Percentiles rank a stretch among this genome's conserved stretches.
These are phyloP conservation scores for Cinnamomum chago DNA, from an alignment of 164 flowering plant genomes.

Conservation along the genomic window DNA sequence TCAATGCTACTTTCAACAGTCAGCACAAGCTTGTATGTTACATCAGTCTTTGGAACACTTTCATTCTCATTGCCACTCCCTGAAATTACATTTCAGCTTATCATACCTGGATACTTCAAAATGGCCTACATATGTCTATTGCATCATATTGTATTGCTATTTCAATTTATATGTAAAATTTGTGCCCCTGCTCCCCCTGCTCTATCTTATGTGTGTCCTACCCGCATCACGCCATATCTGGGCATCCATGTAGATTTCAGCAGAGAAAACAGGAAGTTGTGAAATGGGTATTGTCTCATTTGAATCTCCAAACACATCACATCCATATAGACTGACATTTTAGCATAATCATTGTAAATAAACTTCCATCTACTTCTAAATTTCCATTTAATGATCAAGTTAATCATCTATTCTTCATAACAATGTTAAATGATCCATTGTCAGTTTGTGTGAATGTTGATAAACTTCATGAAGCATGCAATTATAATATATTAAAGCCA, in stretches of 20 bases:
- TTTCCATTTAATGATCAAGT: background rate
- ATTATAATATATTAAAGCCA: background rate
- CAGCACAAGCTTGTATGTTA: background rate
- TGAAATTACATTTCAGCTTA: too few relatives aligned
- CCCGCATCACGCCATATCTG: too few relatives aligned
- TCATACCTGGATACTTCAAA: too few relatives aligned
- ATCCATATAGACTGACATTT: background rate
- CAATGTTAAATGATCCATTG: background rate
- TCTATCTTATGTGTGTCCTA: too few relatives aligned
- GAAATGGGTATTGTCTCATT: background rate
- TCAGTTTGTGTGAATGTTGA: background rate
- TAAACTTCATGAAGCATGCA: background rate
- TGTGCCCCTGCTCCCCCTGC: too few relatives aligned
- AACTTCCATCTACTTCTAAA: slow-evolving; percentile 1
- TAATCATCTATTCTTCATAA: background rate
- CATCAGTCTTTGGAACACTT: background rate
- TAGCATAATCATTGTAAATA: background rate
- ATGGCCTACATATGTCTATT: too few relatives aligned
- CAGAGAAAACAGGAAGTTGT: too few relatives aligned
- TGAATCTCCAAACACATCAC: background rate
- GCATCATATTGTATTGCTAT: too few relatives aligned
- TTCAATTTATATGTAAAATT: too few relatives aligned
- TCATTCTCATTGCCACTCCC: background rate
- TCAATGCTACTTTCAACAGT: background rate
- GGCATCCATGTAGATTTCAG: too few relatives aligned